Base-by-base conservation (phyloP, 352 stramenopile species). In the Phytopythium boreale region DNA sequence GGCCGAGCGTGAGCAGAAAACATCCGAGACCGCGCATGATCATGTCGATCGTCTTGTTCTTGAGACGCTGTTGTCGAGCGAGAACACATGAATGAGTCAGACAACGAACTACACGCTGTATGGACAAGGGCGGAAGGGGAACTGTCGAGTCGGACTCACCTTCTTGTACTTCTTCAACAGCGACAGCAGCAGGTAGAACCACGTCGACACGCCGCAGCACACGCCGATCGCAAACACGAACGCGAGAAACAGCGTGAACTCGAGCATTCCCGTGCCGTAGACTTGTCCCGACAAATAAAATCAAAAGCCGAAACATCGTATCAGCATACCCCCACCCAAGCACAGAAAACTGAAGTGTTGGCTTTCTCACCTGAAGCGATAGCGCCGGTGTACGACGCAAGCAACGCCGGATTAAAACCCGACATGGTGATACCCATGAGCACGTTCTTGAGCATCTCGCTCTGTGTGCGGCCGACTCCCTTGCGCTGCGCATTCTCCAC, bases 81-180 rank as follows among this genome's bases (percentile, higher is more conserved):
- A 41, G 5, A 43, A 31, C 52, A 47, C 27, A 56, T 67, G 36
- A 66, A 51, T 26, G 37, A 14, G 55, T 47, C 20, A 36, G 36
- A 29, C 39, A 61, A 57, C 24, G 11, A 46, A 20, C 24, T 64
- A 47, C 22, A 6, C 4, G 11, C 22, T 62, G 43, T 49, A 27
- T 20, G 22, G 39, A 34, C 53, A 53, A 46, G 39, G 11, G 12
- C 34, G 11, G 6, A 12, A 12, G 6, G 11, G 3, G 10, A 39
- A 12, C 7, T 22, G 27, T 61, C 20, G 27, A 15, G 31, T 24
- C n/a, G 26, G 4, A 68, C 66, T 12, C 49, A 96, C 87, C 79
- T 95, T 79, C 49, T 96, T 96, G 84, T 96, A 96, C 66, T 94
- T 96, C 67, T 93, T 91, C 20, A 96, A 65, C 31, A 96, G 71